A percentile compares a stretch with the other conserved stretches of the same genome.
Evolutionary conservation across 495 filamentous ascomycete genomes (phyloP).

Genomic region (Podospora australis): DNA sequence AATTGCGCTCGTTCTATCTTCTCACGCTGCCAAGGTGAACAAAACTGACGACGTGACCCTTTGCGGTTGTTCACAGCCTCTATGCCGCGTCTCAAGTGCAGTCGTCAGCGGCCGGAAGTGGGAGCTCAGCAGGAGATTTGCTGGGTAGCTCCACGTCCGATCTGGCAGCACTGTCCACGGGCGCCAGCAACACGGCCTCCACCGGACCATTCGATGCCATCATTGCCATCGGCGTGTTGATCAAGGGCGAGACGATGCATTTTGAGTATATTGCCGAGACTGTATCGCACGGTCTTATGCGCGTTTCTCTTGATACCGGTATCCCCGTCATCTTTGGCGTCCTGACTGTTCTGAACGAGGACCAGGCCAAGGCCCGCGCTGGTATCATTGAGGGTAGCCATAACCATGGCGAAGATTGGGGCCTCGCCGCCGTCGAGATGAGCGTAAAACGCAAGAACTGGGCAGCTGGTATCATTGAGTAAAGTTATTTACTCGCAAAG

Average conservation of each 20-base stretch:
- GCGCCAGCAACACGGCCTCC: constrained; percentile 24
- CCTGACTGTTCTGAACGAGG: constrained; percentile 80
- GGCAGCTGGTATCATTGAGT: constrained; percentile 56
- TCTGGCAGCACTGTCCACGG: constrained; percentile 35
- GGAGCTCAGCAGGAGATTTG: constrained; percentile 71
- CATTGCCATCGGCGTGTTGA: constrained; percentile 90
- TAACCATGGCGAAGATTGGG: constrained; percentile 89
- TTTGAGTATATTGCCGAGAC: constrained; percentile 97
- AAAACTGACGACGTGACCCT: constrained; percentile 4
- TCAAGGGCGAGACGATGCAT: constrained; percentile 98
- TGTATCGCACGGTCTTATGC: constrained; percentile 86
- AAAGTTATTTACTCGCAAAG: too few species aligned
- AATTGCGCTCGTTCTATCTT: background rate
- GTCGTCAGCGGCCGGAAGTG: constrained; percentile 55
- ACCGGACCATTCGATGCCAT: constrained; percentile 79
- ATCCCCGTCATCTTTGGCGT: constrained; percentile 90
- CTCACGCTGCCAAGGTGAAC: background rate
- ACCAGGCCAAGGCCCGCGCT: constrained; percentile 82
- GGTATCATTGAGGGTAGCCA: constrained; percentile 61
- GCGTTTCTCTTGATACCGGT: constrained; percentile 79
- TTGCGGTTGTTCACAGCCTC: constrained; percentile 45
- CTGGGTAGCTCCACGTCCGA: constrained; percentile 62
- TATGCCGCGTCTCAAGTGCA: constrained; percentile 85
- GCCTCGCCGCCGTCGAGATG: constrained; percentile 67
- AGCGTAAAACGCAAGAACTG: constrained; percentile 62